Evolutionary conservation across 805 yeast genomes (phyloP), one percentile per base, ranked within the genome.

Genomic region (Ogataea sp.): DNA sequence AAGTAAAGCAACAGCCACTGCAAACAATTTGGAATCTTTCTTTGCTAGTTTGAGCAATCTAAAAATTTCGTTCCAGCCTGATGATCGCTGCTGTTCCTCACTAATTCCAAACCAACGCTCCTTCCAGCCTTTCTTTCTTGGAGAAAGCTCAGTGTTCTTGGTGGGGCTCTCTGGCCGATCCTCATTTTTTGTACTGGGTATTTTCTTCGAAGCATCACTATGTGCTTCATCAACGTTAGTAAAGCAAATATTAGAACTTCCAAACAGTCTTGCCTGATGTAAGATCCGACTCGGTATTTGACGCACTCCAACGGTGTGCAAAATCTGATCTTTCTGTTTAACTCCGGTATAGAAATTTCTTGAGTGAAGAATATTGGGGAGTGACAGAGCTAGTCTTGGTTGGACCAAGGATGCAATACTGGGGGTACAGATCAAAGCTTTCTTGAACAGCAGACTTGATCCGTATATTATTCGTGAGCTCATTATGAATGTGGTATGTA

Each of bases 21-120:
- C 43, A 34, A 74, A 60, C 11, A 74, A 41, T 42, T 64, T 68
- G 49, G 68, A 47, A 49, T 74, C 80, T 40, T 62, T 59, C 37
- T 61, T 59, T 0, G 74, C 75, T 36, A 73, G 51, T 35, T 55
- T 55, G 4, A 69, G 43, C 9, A 74, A 55, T 35, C 78, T 51
- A 27, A 54, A 42, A 4, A 71, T 59, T 41, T 67, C 71, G 10
- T 52, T 50, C 41, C 57, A 53, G 2, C 64, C 63, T 1, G 66
- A 62, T 25, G 52, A 47, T 20, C 48, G 49, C 34, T 60, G 58
- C 30, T 57, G 62, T 32, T 59, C 63, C 8, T 47, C 50, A 2
- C 60, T 46, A 7, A 56, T 35, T n/a, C 59, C 58, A 41, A 56
- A 49, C 48, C 50, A 47, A 34, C 55, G 44, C 38, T 58, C 57